Base-by-base conservation (phyloP, 345 rosid genomes). In the Eutrema yunnanense region DNA sequence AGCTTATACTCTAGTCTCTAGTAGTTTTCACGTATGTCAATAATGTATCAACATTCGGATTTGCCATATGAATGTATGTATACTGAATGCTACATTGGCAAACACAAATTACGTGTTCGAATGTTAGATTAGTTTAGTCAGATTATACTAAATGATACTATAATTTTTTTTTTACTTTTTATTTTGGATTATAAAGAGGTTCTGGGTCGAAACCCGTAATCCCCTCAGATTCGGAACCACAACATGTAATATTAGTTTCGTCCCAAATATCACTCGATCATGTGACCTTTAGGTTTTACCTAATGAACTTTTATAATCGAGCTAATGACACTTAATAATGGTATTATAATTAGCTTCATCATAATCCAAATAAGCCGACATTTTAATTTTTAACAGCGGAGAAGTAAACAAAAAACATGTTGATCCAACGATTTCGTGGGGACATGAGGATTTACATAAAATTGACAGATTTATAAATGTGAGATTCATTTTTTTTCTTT, bases 391-490 rank as follows among this genome's bases (percentile, higher is more conserved):
- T 16, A 51, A 53, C 52, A 62, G 60, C 6, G 14, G 53, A 38
- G 70, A 58, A 32, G 38, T 62, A 55, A 62, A 53, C 79, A 75
- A 68, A 61, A 27, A 8, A 75, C 69, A 61, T 34, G 74, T 68
- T 57, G 72, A 65, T 48, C 27, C 40, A 59, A 29, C 40, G 75
- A 69, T 47, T 47, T 62, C 38, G 75, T 69, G 65, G 60, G 79
- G 79, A 61, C 79, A 11, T 69, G 40, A 32, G 40, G 71, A 76
- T 76, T 38, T 63, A 69, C 74, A 47, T 55, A 30, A 38, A 63
- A 63, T 47, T 46, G 79, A 76, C 75, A 63, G 3, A 48, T 38
- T 27, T 30, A 69, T 16, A 32, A 6, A 37, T 27, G 57, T 59
- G 54, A 57, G 59, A 57, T 58, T 67, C 22, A 19, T 4, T 19